These are phyloP conservation scores for Pulveroboletus sp. DNA, from an alignment of 768 basidiomycete genomes.

Conservation along the genomic window DNA sequence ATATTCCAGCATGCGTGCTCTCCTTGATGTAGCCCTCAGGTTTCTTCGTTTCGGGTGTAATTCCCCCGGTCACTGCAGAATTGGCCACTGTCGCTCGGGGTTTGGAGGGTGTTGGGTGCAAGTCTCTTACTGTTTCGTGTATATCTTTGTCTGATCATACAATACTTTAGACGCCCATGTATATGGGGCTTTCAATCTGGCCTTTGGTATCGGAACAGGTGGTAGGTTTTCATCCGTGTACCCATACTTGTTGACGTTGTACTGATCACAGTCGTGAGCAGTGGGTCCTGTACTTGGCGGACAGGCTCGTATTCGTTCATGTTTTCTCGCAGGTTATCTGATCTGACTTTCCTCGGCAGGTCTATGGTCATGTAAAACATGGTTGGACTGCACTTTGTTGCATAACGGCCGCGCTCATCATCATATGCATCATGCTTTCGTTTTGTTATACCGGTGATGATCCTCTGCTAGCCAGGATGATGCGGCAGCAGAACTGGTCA, in stretches of 20 bases:
- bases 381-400: conserved; percentile 65
- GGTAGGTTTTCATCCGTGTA: conserved; percentile 36
- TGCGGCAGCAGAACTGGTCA: conserved; percentile 19
- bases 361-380: conserved; percentile 51
- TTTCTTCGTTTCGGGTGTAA: conserved; percentile 57
- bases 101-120: conserved; percentile 68
- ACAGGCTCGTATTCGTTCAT: conserved; percentile 41
- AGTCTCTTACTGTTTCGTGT: conserved; percentile 21
- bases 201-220: conserved; percentile 62
- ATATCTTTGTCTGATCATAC: conserved; percentile 1
- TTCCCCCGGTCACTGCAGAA: conserved; percentile 66
- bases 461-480: conserved; percentile 35
- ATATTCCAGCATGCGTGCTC: not conserved
- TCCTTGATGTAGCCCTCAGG: conserved; percentile 34
- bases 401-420: conserved; percentile 43
- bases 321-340: not conserved
- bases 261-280: conserved; percentile 29
- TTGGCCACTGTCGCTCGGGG: conserved; percentile 56
- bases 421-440: conserved; percentile 37
- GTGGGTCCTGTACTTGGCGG: conserved; percentile 73
- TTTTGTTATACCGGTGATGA: conserved; percentile 49
- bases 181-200: conserved; percentile 73
- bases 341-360: conserved; percentile 33
- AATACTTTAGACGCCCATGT: conserved; percentile 59
- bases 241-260: not conserved